phyloP scores from a whole-genome alignment of 768 basidiomycete species.

The Auriculariales sp. region DNA sequence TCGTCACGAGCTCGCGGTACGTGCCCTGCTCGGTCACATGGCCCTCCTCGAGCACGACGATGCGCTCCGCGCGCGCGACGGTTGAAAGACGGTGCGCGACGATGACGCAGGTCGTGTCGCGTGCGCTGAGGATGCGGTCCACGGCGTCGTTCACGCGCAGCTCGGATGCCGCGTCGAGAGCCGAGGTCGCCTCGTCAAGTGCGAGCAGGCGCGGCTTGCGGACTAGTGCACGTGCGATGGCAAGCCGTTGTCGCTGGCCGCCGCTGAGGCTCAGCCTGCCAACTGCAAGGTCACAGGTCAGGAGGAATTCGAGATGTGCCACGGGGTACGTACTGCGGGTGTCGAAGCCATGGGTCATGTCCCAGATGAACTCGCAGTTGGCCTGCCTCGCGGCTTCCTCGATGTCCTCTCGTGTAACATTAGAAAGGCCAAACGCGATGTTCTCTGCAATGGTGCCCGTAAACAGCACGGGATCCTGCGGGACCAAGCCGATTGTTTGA shows the following conservation, averaged over 20 bases:
- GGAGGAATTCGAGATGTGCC: not conserved
- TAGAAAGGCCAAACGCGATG: slow-evolving; percentile 73
- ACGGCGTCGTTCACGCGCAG: slow-evolving; percentile 75
- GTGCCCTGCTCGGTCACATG: slow-evolving; percentile 70
- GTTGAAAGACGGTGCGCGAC: slow-evolving; percentile 85
- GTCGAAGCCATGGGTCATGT: slow-evolving; percentile 87
- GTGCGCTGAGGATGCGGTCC: slow-evolving; percentile 65
- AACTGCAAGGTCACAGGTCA: slow-evolving; percentile 28
- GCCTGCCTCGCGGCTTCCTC: slow-evolving; percentile 81
- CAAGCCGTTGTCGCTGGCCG: slow-evolving; percentile 68
- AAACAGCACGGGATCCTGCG: slow-evolving; percentile 86
- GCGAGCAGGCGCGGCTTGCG: slow-evolving; percentile 81
- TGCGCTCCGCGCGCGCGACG: slow-evolving; percentile 77
- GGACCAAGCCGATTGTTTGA: slow-evolving; percentile 79
- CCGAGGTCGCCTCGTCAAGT: slow-evolving; percentile 80
- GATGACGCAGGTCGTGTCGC: slow-evolving; percentile 75
- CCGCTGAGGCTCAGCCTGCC: slow-evolving; percentile 58
- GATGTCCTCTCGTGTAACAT: slow-evolving; percentile 67
- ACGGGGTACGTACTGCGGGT: slow-evolving; percentile 54
- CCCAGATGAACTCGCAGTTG: slow-evolving; percentile 94
- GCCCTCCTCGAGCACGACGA: slow-evolving; percentile 82
- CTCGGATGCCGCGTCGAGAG: slow-evolving; percentile 80
- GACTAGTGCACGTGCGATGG: slow-evolving; percentile 75
- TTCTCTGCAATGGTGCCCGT: slow-evolving; percentile 90
- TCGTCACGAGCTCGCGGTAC: slow-evolving; percentile 62